phyloP scores from a whole-genome alignment of 176 grass and related monocot genomes.

The Typha latifolia region DNA sequence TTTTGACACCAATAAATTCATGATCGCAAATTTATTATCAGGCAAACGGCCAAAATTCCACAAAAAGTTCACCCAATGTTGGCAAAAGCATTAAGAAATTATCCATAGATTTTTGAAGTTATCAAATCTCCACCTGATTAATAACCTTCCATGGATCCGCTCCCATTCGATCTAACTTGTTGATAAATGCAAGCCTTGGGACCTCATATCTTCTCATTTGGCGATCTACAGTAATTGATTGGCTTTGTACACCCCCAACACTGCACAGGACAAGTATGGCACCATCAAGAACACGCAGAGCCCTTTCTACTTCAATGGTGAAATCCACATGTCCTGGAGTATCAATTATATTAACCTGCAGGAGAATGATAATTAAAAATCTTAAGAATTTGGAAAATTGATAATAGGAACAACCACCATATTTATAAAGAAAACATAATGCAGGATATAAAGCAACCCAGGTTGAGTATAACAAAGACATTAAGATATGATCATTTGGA shows the following conservation, averaged over 20 bases:
- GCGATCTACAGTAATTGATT: constrained; percentile 95
- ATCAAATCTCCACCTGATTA: constrained; percentile 45
- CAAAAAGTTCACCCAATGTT: too few relatives aligned
- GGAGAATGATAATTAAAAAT: background rate
- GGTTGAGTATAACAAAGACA: too few relatives aligned
- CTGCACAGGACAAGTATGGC: constrained; percentile 97
- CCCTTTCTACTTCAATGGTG: constrained; percentile 99
- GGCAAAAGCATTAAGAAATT: background rate
- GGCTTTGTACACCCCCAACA: constrained; percentile 98
- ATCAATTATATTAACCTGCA: constrained; percentile 98
- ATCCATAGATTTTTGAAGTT: background rate
- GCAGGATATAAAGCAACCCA: too few relatives aligned
- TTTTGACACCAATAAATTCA: too few relatives aligned
- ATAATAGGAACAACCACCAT: too few relatives aligned
- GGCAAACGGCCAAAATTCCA: too few relatives aligned
- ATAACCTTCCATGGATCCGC: constrained; percentile 99
- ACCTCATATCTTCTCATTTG: constrained; percentile 97
- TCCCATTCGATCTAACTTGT: constrained; percentile 96
- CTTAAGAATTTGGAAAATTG: too few relatives aligned
- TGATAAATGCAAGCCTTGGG: constrained; percentile 92
- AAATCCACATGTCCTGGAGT: constrained; percentile 98
- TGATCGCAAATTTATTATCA: too few relatives aligned
- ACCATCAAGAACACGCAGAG: constrained; percentile 92
- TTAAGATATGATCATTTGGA: too few relatives aligned
- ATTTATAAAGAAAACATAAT: too few relatives aligned